Conservation (phyloP, 2,329 filamentous ascomycete genomes). For the Ceratocystis lukuohia region DNA sequence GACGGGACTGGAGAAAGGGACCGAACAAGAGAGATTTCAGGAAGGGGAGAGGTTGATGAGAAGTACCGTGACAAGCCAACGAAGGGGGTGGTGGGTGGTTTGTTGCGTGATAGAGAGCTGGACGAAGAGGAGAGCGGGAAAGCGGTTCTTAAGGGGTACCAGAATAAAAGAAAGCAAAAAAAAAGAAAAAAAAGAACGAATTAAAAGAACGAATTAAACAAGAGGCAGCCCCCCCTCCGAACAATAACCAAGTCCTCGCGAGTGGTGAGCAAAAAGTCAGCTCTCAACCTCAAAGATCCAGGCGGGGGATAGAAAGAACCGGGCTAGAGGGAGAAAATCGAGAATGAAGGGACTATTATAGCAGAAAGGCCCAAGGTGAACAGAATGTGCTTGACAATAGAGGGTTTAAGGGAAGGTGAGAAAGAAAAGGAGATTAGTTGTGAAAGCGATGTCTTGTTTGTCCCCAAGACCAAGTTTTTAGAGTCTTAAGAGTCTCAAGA, state of each 20-base stretch:
- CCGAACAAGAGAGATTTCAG: background rate
- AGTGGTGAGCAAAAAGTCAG: background rate
- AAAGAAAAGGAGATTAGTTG: slow-evolving; percentile 15
- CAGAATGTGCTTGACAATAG: slow-evolving; percentile 18
- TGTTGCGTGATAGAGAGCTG: background rate
- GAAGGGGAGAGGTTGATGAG: background rate
- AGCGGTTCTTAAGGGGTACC: background rate
- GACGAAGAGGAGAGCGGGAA: no score
- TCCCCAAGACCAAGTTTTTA: background rate
- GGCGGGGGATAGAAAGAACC: slow-evolving; percentile 2
- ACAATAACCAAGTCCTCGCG: background rate
- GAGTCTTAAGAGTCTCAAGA: background rate
- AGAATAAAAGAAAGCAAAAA: background rate
- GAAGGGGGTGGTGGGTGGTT: background rate
- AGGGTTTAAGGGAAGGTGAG: slow-evolving; percentile 13
- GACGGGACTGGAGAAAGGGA: background rate
- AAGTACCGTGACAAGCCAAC: background rate
- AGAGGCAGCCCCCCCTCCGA: background rate
- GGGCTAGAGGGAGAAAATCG: slow-evolving; percentile 9
- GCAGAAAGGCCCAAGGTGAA: background rate
- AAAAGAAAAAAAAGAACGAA: background rate
- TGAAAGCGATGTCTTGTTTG: background rate
- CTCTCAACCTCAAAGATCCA: slow-evolving; percentile 3
- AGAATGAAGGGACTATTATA: slow-evolving; percentile 19
- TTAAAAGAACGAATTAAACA: background rate